Evolutionary conservation across 805 yeast genomes (phyloP).

Genomic region (Kluyveromyces lactis): DNA sequence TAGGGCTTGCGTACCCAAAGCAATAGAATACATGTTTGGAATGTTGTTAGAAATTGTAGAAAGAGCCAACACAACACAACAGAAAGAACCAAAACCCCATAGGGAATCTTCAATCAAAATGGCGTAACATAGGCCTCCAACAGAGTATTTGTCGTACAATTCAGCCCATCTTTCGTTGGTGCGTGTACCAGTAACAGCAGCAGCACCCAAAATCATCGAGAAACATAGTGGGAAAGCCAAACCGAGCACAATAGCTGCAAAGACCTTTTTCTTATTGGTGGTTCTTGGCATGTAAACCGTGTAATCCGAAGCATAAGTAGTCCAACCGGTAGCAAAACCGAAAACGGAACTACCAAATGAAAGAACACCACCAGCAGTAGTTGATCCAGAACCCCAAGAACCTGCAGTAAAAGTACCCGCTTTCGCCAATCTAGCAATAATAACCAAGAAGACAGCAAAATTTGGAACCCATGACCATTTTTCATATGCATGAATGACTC

Average conservation of each 20-base stretch:
- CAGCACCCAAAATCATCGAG: slow-evolving; percentile 79
- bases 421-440: slow-evolving; percentile 67
- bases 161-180: slow-evolving; percentile 38
- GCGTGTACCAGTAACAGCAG: slow-evolving; percentile 61
- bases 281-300: slow-evolving; percentile 76
- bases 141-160: slow-evolving; percentile 43
- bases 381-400: slow-evolving; percentile 42
- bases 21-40: slow-evolving; percentile 90
- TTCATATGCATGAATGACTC: slow-evolving; percentile 72
- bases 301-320: slow-evolving; percentile 87
- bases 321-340: slow-evolving; percentile 94
- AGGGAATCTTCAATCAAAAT: slow-evolving; percentile 71
- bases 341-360: slow-evolving; percentile 76
- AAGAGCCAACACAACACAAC: slow-evolving; percentile 74
- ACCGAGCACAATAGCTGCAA: slow-evolving; percentile 56
- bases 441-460: slow-evolving; percentile 59
- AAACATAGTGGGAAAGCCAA: slow-evolving; percentile 60
- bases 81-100: slow-evolving; percentile 85
- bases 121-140: slow-evolving; percentile 80
- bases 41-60: slow-evolving; percentile 87
- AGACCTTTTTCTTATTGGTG: slow-evolving; percentile 50
- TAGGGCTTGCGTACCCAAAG: slow-evolving; percentile 76
- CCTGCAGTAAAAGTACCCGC: slow-evolving; percentile 57
- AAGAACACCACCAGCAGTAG: slow-evolving; percentile 67
- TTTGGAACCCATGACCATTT: slow-evolving; percentile 87